Evolutionary conservation across 768 basidiomycete genomes (phyloP), one percentile per base, ranked within the genome.

Genomic region (Lactifluus rugatus): DNA sequence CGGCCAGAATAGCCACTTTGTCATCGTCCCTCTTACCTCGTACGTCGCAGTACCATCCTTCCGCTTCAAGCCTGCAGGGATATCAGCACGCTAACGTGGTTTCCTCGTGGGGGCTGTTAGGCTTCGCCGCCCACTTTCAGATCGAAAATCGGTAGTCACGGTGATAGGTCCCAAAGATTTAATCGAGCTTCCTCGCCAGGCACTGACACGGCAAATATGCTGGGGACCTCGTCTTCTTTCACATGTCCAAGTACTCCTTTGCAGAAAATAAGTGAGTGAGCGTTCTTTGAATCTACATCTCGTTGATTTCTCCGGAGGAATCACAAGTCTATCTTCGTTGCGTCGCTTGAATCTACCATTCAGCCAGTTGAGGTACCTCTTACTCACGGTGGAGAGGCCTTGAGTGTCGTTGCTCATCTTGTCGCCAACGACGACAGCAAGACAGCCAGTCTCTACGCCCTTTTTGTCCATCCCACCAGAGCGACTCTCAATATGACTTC

Each of bases 121-220:
- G 80, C 54, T 72, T 85, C 36, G 76, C 78, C 47, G 65, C 78
- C 66, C 83, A 65, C 69, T 79, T 89, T 87, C 67, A 68, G 71
- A 10, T 78, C 89, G 70, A 84, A 80, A 66, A 73, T 81, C 51
- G 81, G 76, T 2, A 60, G n/a, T n/a, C n/a, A n/a, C n/a, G n/a
- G 75, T 3, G 78, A 82, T 64, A 71, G 83, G 44, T 5, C 90
- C 89, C 0, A 77, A 80, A 68, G 79, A 89, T 66, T 73, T 93
- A 67, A 77, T 90, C 50, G 69, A 80, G 67, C 76, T 93, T 42
- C 80, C 79, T 11, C 76, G 90, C 85, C 90, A 5, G 81, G 83
- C 2, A 67, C 66, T 13, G 87, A 84, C 6, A 72, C 81, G n/a
- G 78, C 87, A 17, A 92, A 89, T 66, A 69, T 74, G 16, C 72